These are phyloP conservation scores for Fusarium nisikadoi DNA, from an alignment of 2,329 filamentous ascomycete species.

Conservation along the genomic window DNA sequence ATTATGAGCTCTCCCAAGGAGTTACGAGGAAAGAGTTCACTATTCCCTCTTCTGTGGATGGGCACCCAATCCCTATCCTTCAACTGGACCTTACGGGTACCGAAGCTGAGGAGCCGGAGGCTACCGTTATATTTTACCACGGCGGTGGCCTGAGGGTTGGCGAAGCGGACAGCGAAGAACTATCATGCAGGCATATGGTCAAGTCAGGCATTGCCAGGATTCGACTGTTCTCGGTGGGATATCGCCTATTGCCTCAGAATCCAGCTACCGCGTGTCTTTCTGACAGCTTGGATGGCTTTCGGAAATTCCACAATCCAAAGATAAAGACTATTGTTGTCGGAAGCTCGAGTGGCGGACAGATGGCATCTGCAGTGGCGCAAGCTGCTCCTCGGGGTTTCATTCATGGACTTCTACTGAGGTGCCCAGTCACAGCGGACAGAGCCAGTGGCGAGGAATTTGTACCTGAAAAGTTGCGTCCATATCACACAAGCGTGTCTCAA, in stretches of 20 bases:
- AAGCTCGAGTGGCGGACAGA: constrained; percentile 60
- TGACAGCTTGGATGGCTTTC: constrained; percentile 55
- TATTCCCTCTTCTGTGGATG: constrained; percentile 49
- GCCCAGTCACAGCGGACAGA: constrained; percentile 60
- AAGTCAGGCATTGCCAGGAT: constrained; percentile 44
- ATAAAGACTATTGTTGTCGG: constrained; percentile 52
- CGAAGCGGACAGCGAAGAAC: constrained; percentile 61
- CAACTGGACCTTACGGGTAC: constrained; percentile 44
- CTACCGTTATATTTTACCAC: constrained; percentile 58
- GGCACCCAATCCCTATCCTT: constrained; percentile 51
- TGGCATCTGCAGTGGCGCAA: constrained; percentile 58
- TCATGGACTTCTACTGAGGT: constrained; percentile 57
- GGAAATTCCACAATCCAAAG: constrained; percentile 10
- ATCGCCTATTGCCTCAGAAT: constrained; percentile 56
- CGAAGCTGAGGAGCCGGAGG: constrained; percentile 19
- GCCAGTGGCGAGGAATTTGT: constrained; percentile 52
- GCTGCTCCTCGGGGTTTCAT: constrained; percentile 41
- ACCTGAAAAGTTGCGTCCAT: constrained; percentile 47
- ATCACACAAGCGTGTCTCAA: constrained; percentile 54
- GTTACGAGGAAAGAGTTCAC: constrained; percentile 46
- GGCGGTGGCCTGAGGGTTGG: constrained; percentile 60
- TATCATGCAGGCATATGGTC: constrained; percentile 57
- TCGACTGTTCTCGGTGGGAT: constrained; percentile 57
- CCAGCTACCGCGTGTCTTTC: constrained; percentile 53
- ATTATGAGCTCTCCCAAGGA: constrained; percentile 51